phyloP scores from a whole-genome alignment of 2,329 filamentous ascomycete species.

The Beauveria pseudobassiana region DNA sequence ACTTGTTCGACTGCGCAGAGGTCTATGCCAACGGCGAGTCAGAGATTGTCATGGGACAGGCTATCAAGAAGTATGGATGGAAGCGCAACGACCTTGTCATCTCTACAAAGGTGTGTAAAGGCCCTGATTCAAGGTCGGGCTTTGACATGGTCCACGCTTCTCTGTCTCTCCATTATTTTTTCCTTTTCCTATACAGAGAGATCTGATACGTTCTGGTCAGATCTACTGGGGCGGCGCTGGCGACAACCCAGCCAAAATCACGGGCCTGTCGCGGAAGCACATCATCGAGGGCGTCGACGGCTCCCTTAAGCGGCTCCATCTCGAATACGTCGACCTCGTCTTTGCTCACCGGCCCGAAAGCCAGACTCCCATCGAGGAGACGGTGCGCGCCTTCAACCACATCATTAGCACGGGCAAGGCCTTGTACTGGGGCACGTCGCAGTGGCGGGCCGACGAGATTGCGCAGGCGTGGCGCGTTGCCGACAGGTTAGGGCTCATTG shows the following conservation, averaged over 20 bases:
- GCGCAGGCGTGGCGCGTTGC: conserved; percentile 54
- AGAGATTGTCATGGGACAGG: conserved; percentile 52
- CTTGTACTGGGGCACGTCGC: conserved; percentile 64
- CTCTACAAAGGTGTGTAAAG: conserved; percentile 42
- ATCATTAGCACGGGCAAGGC: conserved; percentile 60
- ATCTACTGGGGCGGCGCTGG: conserved; percentile 58
- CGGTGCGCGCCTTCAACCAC: conserved; percentile 63
- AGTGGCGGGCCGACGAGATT: conserved; percentile 61
- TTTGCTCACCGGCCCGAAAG: conserved; percentile 63
- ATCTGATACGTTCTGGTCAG: conserved; percentile 24
- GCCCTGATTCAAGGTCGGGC: neutral
- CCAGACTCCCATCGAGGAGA: conserved; percentile 63
- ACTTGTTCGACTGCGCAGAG: conserved; percentile 58
- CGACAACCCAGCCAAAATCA: conserved; percentile 57
- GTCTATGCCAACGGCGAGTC: conserved; percentile 51
- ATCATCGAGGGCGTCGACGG: conserved; percentile 57
- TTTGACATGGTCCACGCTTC: too few relatives aligned
- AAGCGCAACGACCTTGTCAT: conserved; percentile 54
- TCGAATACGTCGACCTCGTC: conserved; percentile 59
- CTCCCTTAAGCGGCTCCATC: conserved; percentile 48
- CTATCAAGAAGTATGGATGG: conserved; percentile 54
- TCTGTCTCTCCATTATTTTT: too few relatives aligned
- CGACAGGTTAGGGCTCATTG: conserved; percentile 52
- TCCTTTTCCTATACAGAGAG: too few relatives aligned
- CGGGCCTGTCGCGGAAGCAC: conserved; percentile 61